Base-by-base conservation (phyloP, 805 yeast genomes). In the Candida qinlingensis region DNA sequence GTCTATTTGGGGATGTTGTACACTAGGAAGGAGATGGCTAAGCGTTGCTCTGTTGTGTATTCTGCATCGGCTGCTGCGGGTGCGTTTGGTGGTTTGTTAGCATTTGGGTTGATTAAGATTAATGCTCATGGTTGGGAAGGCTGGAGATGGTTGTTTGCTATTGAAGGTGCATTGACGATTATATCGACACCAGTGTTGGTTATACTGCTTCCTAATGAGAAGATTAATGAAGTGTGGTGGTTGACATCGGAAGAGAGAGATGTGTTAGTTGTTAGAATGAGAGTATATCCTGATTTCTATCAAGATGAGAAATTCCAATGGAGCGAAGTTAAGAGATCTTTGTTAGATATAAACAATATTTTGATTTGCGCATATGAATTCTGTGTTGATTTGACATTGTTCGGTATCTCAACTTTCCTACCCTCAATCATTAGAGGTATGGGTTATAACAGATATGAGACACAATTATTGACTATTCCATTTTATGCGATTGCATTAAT, bases 31-130 rank as follows among this genome's bases (percentile, higher is more conserved):
- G 81, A 78, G 54, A 69, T 74, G 50, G 79, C 78, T 1, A 63
- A 69, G 28, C 65, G 83, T 42, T 65, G 74, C 12, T 57, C 65
- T 3, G 52, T 48, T 3, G 57, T 61, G 31, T 60, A 54, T 43
- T 51, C 57, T 37, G 63, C 65, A 1, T 45, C 54, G 29, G 62
- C 63, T 1, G 44, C 49, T 6, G 63, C 82, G 7, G 75, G 79
- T 39, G 79, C 80, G 2, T 76, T 80, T 59, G 80, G 81, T 45
- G 84, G 85, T n/a, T 61, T 76, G 27, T 67, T 77, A 30, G 72
- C 75, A 0, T 72, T 68, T 49, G 82, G 77, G 25, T 67, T 79
- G 43, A 60, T 72, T 7, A 59, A 63, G 35, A 68, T 75, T 52
- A 59, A 66, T 41, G 75, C 73, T 0, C 57, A 60, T 7, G 65